Evolutionary conservation across 2,329 filamentous ascomycete genomes (phyloP).

Genomic region (Penicillium sp.): DNA sequence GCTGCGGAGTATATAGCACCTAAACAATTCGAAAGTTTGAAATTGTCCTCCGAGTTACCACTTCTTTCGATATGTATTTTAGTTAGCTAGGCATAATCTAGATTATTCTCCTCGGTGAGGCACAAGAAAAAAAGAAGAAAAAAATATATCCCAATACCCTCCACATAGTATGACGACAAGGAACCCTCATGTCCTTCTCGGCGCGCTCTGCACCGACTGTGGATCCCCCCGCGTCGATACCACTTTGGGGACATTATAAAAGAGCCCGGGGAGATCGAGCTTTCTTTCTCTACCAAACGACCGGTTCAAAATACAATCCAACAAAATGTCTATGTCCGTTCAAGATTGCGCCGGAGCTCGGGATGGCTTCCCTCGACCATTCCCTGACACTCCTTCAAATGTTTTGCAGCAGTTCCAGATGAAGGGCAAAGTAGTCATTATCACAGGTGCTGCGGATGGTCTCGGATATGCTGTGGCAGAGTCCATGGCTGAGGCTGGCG

Average conservation of each 20-base stretch:
- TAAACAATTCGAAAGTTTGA: too few relatives aligned
- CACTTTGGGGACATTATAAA: constrained; percentile 1
- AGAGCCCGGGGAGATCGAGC: background rate
- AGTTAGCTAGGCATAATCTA: too few relatives aligned
- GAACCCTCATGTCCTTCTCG: background rate
- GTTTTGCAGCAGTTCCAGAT: constrained; percentile 50
- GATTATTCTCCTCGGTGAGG: too few relatives aligned
- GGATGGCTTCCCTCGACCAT: constrained; percentile 41
- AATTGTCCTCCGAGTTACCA: too few relatives aligned
- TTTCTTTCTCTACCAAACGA: background rate
- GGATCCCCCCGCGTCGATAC: background rate
- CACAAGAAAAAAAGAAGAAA: too few relatives aligned
- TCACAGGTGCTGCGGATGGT: constrained; percentile 51
- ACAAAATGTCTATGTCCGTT: constrained; percentile 44
- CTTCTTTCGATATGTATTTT: too few relatives aligned
- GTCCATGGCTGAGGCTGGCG: constrained; percentile 50
- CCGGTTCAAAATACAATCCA: background rate
- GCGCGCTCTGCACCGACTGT: constrained; percentile 6
- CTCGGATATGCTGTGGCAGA: constrained; percentile 50
- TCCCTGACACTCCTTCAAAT: constrained; percentile 44
- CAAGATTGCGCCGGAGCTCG: constrained; percentile 33
- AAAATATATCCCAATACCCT: too few relatives aligned
- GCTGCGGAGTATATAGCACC: too few relatives aligned
- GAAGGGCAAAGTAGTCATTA: constrained; percentile 42
- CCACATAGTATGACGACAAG: too few relatives aligned